Evolutionary conservation across 2,329 filamentous ascomycete species (phyloP).

Genomic region (Monilinia aucupariae): DNA sequence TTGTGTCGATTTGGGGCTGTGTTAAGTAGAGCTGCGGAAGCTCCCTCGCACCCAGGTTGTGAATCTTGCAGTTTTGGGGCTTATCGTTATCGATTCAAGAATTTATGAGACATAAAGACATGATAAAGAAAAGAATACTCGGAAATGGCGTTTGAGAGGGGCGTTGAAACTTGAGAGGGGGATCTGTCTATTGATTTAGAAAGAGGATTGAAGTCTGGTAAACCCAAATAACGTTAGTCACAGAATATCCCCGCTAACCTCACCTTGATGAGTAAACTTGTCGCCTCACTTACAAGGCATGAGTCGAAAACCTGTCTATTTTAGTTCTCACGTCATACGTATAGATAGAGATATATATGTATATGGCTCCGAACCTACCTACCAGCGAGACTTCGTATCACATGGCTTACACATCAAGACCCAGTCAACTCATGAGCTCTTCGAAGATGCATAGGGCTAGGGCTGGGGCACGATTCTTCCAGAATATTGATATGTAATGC

Average conservation of each 20-base stretch:
- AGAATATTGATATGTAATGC: no score
- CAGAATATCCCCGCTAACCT: constrained; percentile 16
- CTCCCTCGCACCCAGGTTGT: constrained; percentile 8
- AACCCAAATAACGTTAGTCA: constrained; percentile 9
- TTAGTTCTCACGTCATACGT: not conserved
- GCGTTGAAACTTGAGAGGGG: not conserved
- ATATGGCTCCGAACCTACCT: not conserved
- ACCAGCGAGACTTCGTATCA: not conserved
- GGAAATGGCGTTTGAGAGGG: not conserved
- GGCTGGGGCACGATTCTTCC: not conserved
- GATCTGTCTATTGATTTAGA: constrained; percentile 6
- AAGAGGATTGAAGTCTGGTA: constrained; percentile 10
- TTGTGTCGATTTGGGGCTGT: constrained; percentile 17
- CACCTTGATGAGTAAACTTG: not conserved
- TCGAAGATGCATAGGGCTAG: not conserved
- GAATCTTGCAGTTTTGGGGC: constrained; percentile 3
- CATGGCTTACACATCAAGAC: not conserved
- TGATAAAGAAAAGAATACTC: constrained; percentile 14
- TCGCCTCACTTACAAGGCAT: not conserved
- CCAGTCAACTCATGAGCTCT: not conserved
- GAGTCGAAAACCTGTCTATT: not conserved
- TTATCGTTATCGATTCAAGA: constrained; percentile 14
- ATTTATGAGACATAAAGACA: constrained; percentile 11
- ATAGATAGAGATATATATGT: no score
- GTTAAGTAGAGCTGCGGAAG: constrained; percentile 13